These are phyloP conservation scores for Periconia macrospinosa DNA, from an alignment of 2,329 filamentous ascomycete species.

Conservation along the genomic window DNA sequence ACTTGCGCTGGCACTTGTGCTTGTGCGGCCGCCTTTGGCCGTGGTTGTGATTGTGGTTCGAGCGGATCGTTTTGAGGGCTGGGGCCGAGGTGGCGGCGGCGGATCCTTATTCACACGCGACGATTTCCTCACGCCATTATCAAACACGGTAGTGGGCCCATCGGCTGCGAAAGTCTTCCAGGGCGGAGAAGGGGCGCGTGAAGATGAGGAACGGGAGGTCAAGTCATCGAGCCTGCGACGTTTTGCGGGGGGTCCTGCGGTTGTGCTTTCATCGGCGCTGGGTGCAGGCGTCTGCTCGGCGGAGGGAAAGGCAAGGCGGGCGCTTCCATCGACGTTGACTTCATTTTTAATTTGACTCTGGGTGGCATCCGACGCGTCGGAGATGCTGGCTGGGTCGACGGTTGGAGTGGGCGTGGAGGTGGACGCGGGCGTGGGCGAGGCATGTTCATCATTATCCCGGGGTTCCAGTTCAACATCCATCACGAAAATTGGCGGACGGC, in stretches of 20 bases:
- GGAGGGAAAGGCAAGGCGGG: background rate
- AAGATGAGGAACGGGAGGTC: constrained; percentile 36
- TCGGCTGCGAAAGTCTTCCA: constrained; percentile 88
- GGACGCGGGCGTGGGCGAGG: constrained; percentile 6
- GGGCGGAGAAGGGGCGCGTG: constrained; percentile 72
- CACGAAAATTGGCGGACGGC: constrained; percentile 23
- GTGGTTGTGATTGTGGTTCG: constrained; percentile 18
- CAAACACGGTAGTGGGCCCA: constrained; percentile 81
- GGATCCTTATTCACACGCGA: constrained; percentile 55
- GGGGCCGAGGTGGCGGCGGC: constrained; percentile 42
- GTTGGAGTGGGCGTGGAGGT: background rate
- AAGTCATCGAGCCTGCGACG: constrained; percentile 59
- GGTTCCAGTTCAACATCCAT: constrained; percentile 21
- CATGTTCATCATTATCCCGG: constrained; percentile 32
- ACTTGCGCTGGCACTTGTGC: background rate
- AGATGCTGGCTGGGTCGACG: constrained; percentile 20
- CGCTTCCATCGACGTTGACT: background rate
- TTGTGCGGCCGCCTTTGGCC: constrained; percentile 17
- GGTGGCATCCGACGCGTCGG: constrained; percentile 20
- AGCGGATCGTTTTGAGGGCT: constrained; percentile 43
- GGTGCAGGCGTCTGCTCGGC: constrained; percentile 17
- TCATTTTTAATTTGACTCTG: constrained; percentile 11
- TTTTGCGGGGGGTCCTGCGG: constrained; percentile 53
- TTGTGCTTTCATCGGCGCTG: constrained; percentile 25
- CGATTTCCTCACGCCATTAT: constrained; percentile 64